A percentile compares a stretch with the other conserved stretches of the same genome.
These are phyloP conservation scores for Colletotrichum sp. DNA, from an alignment of 2,329 filamentous ascomycete species.

Conservation along the genomic window DNA sequence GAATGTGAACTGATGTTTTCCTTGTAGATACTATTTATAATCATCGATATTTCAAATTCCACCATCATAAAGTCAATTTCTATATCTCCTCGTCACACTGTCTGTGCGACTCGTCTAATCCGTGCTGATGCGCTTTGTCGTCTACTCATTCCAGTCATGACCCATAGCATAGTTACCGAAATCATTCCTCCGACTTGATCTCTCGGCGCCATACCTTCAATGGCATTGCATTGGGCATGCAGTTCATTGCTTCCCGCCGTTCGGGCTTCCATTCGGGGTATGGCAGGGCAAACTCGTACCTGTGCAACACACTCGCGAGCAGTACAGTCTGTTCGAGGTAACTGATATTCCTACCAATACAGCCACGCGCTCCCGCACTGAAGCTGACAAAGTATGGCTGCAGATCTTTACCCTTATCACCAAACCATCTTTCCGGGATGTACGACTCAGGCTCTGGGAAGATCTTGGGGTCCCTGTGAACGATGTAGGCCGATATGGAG, in stretches of 20 bases:
- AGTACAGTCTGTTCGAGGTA: slow-evolving; percentile 51
- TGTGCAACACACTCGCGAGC: slow-evolving; percentile 44
- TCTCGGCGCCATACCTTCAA: neutral
- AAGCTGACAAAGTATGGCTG: slow-evolving; percentile 44
- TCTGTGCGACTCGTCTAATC: neutral
- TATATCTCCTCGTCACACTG: neutral
- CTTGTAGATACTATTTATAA: neutral
- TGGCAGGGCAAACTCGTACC: slow-evolving; percentile 39
- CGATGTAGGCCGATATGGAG: slow-evolving; percentile 33
- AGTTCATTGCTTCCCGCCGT: neutral
- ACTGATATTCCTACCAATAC: slow-evolving; percentile 34
- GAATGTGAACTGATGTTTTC: neutral
- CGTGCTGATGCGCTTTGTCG: neutral
- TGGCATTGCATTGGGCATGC: neutral
- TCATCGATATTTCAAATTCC: neutral
- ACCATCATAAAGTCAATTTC: neutral
- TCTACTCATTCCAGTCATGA: neutral
- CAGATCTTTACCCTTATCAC: slow-evolving; percentile 40
- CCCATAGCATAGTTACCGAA: neutral
- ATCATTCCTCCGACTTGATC: neutral
- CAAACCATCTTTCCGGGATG: slow-evolving; percentile 35
- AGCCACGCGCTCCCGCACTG: slow-evolving; percentile 23
- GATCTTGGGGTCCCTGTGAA: slow-evolving; percentile 25
- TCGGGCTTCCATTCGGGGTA: neutral
- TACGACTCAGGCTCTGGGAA: slow-evolving; percentile 29